These are phyloP conservation scores for Solanum verrucosum DNA, from an alignment of 257 asterid species.

Conservation along the genomic window DNA sequence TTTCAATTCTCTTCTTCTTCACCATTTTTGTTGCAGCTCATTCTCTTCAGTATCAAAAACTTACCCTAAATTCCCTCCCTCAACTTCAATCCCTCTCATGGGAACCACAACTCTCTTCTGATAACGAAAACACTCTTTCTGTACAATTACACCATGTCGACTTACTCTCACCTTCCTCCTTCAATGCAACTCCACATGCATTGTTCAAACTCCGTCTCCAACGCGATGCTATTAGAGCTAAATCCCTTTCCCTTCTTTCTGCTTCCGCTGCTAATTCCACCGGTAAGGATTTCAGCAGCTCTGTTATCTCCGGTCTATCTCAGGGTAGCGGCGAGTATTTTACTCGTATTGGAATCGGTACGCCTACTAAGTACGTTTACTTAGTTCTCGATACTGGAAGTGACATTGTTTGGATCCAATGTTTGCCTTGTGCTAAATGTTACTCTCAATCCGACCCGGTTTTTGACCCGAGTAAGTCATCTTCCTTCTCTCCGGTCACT, in stretches of 20 bases:
- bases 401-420: constrained; percentile 86
- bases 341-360: constrained; percentile 84
- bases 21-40: not conserved
- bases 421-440: constrained; percentile 69
- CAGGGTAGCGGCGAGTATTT: constrained; percentile 94
- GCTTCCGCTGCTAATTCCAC: not conserved
- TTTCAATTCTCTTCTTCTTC: not conserved
- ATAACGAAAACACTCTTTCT: constrained; percentile 11
- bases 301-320: constrained; percentile 56
- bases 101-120: not conserved
- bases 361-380: constrained; percentile 54
- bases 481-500: constrained; percentile 31
- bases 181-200: constrained; percentile 38
- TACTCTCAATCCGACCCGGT: constrained; percentile 76
- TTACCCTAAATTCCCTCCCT: constrained; percentile 44
- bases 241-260: constrained; percentile 15
- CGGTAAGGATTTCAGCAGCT: constrained; percentile 19
- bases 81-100: constrained; percentile 38
- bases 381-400: constrained; percentile 86
- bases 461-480: constrained; percentile 47
- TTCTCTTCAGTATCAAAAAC: constrained; percentile 25
- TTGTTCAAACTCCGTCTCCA: constrained; percentile 58
- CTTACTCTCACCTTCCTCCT: constrained; percentile 20
- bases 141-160: constrained; percentile 59
- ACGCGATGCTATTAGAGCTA: constrained; percentile 57